These are phyloP conservation scores for Salix brachista DNA, from an alignment of 345 rosid genomes.

Conservation along the genomic window DNA sequence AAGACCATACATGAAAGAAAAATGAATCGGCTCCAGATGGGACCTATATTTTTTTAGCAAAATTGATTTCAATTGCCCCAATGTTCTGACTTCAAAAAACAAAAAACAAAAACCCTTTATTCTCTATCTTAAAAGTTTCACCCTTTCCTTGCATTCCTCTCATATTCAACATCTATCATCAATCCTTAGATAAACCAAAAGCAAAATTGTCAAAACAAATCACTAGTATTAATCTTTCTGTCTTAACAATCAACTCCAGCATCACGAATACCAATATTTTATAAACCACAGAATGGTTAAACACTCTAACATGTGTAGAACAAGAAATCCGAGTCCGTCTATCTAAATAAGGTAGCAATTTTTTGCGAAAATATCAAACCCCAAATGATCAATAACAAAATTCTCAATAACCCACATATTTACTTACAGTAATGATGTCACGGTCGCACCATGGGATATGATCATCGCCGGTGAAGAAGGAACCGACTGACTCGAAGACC, in stretches of 20 bases:
- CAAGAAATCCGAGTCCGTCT: background rate
- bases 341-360: background rate
- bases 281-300: background rate
- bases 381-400: background rate
- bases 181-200: background rate
- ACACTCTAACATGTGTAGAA: background rate
- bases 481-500: slow-evolving; percentile 25
- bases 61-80: background rate
- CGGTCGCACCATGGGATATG: slow-evolving; percentile 72
- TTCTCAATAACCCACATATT: background rate
- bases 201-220: background rate
- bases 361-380: background rate
- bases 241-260: background rate
- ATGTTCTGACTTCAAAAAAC: background rate
- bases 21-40: background rate
- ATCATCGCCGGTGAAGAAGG: slow-evolving; percentile 63
- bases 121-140: background rate
- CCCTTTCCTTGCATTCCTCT: background rate
- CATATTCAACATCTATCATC: background rate
- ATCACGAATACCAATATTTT: background rate
- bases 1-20: background rate
- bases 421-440: slow-evolving; percentile 56
- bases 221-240: background rate
- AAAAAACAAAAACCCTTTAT: background rate
- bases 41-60: background rate